Evolutionary conservation across 345 rosid genomes (phyloP), one percentile per base, ranked within the genome.

Genomic region (Salix suchowensis): DNA sequence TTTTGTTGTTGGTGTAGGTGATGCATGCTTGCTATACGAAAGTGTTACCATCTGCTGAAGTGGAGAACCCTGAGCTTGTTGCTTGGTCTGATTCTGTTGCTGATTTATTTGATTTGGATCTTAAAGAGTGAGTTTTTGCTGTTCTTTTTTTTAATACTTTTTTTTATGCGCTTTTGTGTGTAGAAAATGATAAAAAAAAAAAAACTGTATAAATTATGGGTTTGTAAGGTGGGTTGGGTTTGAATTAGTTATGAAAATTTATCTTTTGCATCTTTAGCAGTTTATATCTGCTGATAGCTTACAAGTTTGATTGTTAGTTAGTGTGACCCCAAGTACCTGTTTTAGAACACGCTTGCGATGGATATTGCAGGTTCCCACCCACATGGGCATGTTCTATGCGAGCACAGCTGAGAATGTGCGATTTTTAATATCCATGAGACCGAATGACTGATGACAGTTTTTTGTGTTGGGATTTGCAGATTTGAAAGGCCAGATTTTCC

Each of bases 61-160:
- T 90, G 32, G 99, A 96, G 73, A 86, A 91, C 86, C 98, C 98
- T 60, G 89, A 92, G 85, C 92, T 96, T 54, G 97, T 96, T 77
- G 93, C 91, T 2, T 93, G 98, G 99, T 96, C 99, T 46, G 93
- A 89, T 7, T 91, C 97, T 36, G 97, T 92, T 69, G 95, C 94
- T 3, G 88, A 87, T 71, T 74, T 88, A 70, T 91, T 96, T 76
- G 97, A 92, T 62, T 81, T 96, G 90, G 97, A 93, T 84, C 86
- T 81, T 70, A 87, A 91, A 83, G 99, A 96, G 99, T 96, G 86
- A 90, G 98, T 84, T 36, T 64, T 69, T 24, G 46, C 60, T 69
- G 66, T 14, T 62, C 60, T 69, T 62, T 44, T 10, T 44, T 44
- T 12, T 12, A 13, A 44, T 34, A 34, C 37, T 44, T 44, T 44